Evolutionary conservation across 2,329 filamentous ascomycete species (phyloP).

Genomic region (Apiospora sp.): DNA sequence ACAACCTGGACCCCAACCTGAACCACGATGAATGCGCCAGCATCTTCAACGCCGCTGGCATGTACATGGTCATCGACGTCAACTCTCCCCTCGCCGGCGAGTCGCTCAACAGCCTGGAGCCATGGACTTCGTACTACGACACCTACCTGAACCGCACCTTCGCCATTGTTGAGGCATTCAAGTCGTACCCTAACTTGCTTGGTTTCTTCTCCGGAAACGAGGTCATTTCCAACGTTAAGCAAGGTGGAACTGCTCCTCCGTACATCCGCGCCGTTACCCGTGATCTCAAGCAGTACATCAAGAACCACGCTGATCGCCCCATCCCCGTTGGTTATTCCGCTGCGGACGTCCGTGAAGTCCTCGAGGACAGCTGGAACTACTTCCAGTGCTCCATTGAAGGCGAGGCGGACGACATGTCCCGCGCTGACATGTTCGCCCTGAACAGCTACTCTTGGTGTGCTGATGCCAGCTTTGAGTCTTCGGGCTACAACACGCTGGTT

Average conservation of each 20-base stretch:
- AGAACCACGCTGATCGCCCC: conserved; percentile 69
- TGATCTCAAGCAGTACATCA: conserved; percentile 83
- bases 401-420: conserved; percentile 65
- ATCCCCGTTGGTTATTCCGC: conserved; percentile 85
- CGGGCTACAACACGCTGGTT: conserved; percentile 70
- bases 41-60: conserved; percentile 73
- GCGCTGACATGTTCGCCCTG: conserved; percentile 78
- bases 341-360: conserved; percentile 76
- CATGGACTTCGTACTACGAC: conserved; percentile 67
- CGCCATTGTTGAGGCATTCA: conserved; percentile 72
- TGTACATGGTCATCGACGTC: conserved; percentile 75
- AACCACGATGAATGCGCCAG: conserved; percentile 73
- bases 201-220: conserved; percentile 53
- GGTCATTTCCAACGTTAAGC: conserved; percentile 65
- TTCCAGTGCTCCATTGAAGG: conserved; percentile 70
- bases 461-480: conserved; percentile 67
- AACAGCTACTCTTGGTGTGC: conserved; percentile 82
- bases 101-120: conserved; percentile 60
- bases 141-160: conserved; percentile 72
- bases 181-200: conserved; percentile 72
- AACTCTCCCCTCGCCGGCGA: conserved; percentile 70
- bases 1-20: conserved; percentile 70
- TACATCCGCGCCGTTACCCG: conserved; percentile 79
- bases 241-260: conserved; percentile 68
- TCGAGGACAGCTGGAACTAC: conserved; percentile 80